Evolutionary conservation across 805 yeast species (phyloP).

Genomic region (Maudiozyma bulderi): DNA sequence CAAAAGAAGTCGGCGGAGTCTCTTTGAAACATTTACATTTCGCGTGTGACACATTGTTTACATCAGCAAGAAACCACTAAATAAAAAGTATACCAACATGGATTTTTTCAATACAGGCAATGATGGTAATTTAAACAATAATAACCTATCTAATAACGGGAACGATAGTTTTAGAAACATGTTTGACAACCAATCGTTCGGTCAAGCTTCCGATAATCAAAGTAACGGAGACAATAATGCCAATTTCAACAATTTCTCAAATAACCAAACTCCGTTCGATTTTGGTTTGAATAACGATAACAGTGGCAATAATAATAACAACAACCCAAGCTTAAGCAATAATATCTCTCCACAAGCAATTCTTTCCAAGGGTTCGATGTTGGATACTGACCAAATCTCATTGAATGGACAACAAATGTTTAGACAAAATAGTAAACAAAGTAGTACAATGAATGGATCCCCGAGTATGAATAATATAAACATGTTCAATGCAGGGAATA

Average conservation of each 20-base stretch:
- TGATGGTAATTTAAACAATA: background rate
- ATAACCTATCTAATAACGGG: background rate
- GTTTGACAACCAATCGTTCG: constrained; percentile 5
- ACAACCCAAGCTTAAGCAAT: background rate
- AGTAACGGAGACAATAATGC: background rate
- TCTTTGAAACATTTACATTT: background rate
- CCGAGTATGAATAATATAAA: background rate
- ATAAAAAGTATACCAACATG: background rate
- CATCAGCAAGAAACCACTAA: background rate
- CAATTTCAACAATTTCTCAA: background rate
- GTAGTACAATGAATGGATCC: background rate
- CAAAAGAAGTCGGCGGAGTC: too few species aligned
- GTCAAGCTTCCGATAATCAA: background rate
- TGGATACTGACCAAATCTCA: constrained; percentile 17
- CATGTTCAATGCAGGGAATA: background rate
- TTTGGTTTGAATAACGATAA: constrained; percentile 1
- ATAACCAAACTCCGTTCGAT: constrained; percentile 18
- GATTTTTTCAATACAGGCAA: constrained; percentile 7
- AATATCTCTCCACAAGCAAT: constrained; percentile 28
- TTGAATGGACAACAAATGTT: constrained; percentile 21
- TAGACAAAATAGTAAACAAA: constrained; percentile 8
- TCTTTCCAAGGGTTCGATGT: constrained; percentile 20
- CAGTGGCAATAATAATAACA: background rate
- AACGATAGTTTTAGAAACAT: constrained; percentile 6
- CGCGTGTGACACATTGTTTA: background rate